Evolutionary conservation across 768 basidiomycete genomes (phyloP), one percentile per base, ranked within the genome.

Genomic region (Hortiboletus flavorubellus): DNA sequence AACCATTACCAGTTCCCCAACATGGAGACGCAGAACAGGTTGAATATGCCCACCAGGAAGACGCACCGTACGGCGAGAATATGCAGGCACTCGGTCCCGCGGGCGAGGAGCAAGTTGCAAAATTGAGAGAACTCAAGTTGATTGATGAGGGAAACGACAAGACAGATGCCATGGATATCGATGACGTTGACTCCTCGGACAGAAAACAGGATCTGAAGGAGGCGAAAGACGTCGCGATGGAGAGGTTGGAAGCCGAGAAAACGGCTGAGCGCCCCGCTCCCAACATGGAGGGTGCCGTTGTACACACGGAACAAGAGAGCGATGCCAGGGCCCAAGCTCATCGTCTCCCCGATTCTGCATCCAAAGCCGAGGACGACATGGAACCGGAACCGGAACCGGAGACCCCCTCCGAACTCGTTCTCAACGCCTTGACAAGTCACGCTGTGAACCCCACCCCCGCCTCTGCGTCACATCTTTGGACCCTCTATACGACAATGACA

Each of bases 11-110:
- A 48, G 57, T 65, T 18, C 74, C 76, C 40, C 74, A 80, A 37
- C 67, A 73, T 0, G 70, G 65, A 10, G 69, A 71, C 15, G 64
- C 75, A 3, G 73, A 80, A 8, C 82, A 85, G 60, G 69, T 97
- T 14, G 91, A 97, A 68, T 93, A 96, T 70, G 55, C 54, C 2
- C 61, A 60, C 72, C 90, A 39, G 78, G 78, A 53, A 81, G 60
- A 89, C 2, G 85, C 86, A 38, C 86, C 88, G 46, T 76, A 73
- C 30, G 83, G 82, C 56, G 75, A 87, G 51, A 82, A 87, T 34
- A 89, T 89, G 83, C 93, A 96, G 71, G 93, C 94, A 1, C 80
- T 98, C 21, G 96, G 93, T 7, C 85, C 92, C 1, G 87, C 95
- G 3, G 85, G 81, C 10, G 86, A 91, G 41, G 93, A 96, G 61